Percentiles rank a stretch among this genome's conserved stretches.
These are phyloP conservation scores for Fusarium xyrophilum DNA, from an alignment of 2,329 filamentous ascomycete genomes.

Conservation along the genomic window DNA sequence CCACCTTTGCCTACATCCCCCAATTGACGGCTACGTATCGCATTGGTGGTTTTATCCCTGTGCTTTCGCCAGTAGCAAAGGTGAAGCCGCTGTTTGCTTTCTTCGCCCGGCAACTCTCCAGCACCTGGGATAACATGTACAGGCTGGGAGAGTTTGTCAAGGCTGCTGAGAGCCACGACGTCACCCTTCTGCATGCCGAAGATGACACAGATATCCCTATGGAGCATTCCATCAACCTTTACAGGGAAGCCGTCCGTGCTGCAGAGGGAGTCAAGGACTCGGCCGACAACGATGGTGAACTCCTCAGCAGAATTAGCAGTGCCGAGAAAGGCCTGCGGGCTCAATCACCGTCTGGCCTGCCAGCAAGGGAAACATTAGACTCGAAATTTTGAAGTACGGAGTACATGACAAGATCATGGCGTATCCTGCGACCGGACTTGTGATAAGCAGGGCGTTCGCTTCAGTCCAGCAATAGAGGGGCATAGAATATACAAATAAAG, in stretches of 20 bases:
- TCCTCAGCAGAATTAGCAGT: slow-evolving; percentile 25
- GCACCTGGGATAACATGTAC: slow-evolving; percentile 55
- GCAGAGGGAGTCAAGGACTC: slow-evolving; percentile 48
- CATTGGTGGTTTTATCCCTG: slow-evolving; percentile 46
- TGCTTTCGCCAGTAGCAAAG: slow-evolving; percentile 57
- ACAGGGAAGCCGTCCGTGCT: slow-evolving; percentile 55
- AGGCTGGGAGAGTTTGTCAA: slow-evolving; percentile 46
- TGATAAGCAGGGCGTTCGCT: slow-evolving; percentile 44
- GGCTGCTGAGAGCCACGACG: slow-evolving; percentile 45
- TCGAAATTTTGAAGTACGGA: slow-evolving; percentile 58
- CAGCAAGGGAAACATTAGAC: slow-evolving; percentile 51
- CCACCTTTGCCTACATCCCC: slow-evolving; percentile 57
- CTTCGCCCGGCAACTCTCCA: slow-evolving; percentile 51
- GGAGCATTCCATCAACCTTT: slow-evolving; percentile 53
- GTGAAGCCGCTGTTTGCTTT: slow-evolving; percentile 50
- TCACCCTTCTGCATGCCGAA: slow-evolving; percentile 54
- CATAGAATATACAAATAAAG: background rate
- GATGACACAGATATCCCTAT: slow-evolving; percentile 56
- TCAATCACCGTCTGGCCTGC: slow-evolving; percentile 54
- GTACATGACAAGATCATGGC: slow-evolving; percentile 60
- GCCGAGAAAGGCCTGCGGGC: slow-evolving; percentile 45
- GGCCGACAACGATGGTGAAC: slow-evolving; percentile 6
- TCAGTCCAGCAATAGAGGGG: background rate
- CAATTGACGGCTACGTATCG: slow-evolving; percentile 59
- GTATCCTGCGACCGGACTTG: slow-evolving; percentile 56